These are phyloP conservation scores for Scedosporium apiospermum DNA, from an alignment of 2,329 filamentous ascomycete genomes.

Conservation along the genomic window DNA sequence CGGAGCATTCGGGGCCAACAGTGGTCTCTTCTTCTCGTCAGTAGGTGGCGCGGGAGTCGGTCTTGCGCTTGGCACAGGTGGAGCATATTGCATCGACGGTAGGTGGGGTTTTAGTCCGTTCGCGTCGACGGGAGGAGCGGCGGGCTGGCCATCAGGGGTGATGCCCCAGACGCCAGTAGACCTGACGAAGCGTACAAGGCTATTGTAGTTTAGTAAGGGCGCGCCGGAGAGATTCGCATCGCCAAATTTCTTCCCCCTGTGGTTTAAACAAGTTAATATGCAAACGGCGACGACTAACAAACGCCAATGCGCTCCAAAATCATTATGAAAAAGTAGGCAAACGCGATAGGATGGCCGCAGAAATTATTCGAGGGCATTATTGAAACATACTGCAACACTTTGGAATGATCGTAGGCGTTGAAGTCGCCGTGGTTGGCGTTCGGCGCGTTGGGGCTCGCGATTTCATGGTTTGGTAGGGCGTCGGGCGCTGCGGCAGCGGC, in stretches of 20 bases:
- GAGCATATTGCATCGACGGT: background rate
- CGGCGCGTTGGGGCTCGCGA: slow-evolving; percentile 40
- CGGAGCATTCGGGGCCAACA: background rate
- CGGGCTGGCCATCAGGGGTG: background rate
- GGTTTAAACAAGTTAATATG: background rate
- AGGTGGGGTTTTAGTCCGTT: background rate
- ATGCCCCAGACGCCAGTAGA: background rate
- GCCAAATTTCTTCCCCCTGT: slow-evolving; percentile 5
- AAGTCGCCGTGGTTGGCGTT: slow-evolving; percentile 45
- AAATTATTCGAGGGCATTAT: slow-evolving; percentile 12
- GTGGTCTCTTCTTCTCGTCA: background rate
- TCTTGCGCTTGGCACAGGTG: background rate
- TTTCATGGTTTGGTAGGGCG: slow-evolving; percentile 48
- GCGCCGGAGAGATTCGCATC: slow-evolving; percentile 3
- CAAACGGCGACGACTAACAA: background rate
- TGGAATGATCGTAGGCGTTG: slow-evolving; percentile 22
- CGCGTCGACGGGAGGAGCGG: background rate
- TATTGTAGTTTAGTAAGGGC: background rate
- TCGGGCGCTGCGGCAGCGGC: slow-evolving; percentile 63
- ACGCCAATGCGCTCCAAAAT: background rate
- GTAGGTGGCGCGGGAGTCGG: background rate
- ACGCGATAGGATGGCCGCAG: slow-evolving; percentile 11
- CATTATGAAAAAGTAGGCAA: slow-evolving; percentile 7
- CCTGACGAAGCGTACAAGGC: slow-evolving; percentile 2
- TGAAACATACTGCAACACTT: slow-evolving; percentile 49